phyloP scores from a whole-genome alignment of 257 asterid genomes.

The Jacaranda copaia region DNA sequence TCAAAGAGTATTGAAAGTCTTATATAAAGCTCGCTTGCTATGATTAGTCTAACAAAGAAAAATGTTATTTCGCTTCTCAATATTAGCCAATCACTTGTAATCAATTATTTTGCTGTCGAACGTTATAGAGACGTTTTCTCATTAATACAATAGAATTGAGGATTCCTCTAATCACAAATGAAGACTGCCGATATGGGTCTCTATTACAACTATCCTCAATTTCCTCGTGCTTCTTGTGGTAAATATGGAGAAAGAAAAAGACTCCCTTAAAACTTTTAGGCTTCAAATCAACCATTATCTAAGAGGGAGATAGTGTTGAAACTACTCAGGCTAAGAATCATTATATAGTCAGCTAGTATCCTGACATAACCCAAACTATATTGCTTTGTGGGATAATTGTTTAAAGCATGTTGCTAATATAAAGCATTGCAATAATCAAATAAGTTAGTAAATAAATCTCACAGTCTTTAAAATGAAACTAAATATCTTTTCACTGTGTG shows the following conservation, averaged over 20 bases:
- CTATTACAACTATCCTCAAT: no score
- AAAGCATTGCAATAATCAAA: conserved; percentile 7
- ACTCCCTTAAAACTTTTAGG: no score
- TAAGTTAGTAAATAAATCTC: not conserved
- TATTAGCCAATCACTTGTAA: not conserved
- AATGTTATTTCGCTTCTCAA: not conserved
- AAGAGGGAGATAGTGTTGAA: no score
- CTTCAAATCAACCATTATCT: no score
- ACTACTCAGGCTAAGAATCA: no score
- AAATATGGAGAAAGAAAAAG: no score
- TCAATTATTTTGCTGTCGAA: not conserved
- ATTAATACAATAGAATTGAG: not conserved
- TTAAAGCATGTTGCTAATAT: not conserved
- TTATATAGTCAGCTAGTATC: not conserved
- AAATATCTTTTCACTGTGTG: not conserved
- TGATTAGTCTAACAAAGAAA: no score
- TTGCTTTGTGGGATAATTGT: not conserved
- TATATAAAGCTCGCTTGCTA: no score
- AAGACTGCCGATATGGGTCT: not conserved
- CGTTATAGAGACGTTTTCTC: conserved; percentile 15
- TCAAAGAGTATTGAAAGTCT: no score
- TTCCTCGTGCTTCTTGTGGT: no score
- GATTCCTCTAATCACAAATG: not conserved
- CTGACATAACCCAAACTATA: not conserved
- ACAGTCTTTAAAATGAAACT: not conserved